Percentiles rank a stretch among this genome's conserved stretches.
These are phyloP conservation scores for Eutrema salsugineum DNA, from an alignment of 441 rosid genomes.

Conservation along the genomic window DNA sequence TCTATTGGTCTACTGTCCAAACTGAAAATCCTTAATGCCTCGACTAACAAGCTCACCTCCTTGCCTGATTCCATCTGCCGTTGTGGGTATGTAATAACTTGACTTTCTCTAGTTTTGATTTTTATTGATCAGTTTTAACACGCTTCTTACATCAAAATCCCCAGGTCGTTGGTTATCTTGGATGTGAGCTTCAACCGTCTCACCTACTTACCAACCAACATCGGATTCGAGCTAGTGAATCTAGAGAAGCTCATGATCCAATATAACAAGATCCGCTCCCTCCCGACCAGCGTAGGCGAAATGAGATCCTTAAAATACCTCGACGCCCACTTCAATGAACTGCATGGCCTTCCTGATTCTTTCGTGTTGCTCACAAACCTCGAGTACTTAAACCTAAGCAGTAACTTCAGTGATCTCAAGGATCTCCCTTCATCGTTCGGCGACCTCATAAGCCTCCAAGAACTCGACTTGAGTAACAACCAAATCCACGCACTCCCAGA, in stretches of 20 bases:
- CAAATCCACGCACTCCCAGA: conserved; percentile 75
- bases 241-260: conserved; percentile 63
- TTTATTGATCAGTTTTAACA: background rate
- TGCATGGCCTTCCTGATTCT: conserved; percentile 56
- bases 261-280: conserved; percentile 67
- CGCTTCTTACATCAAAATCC: background rate
- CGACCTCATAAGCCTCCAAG: conserved; percentile 67
- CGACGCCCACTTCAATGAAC: conserved; percentile 89
- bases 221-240: conserved; percentile 61
- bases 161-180: conserved; percentile 74
- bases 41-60: conserved; percentile 60
- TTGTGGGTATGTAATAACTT: conserved; percentile 56
- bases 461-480: conserved; percentile 90
- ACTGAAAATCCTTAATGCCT: conserved; percentile 57
- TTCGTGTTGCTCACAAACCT: conserved; percentile 67
- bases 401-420: conserved; percentile 72
- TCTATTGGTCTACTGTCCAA: conserved; percentile 75
- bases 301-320: conserved; percentile 61
- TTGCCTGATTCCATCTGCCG: conserved; percentile 76
- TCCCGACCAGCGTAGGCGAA: conserved; percentile 71
- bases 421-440: conserved; percentile 73
- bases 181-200: conserved; percentile 84
- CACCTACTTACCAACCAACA: conserved; percentile 72
- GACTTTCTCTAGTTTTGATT: background rate
- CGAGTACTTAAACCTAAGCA: conserved; percentile 66